These are phyloP conservation scores for Takakia lepidozioides DNA, from an alignment of 225 moss, liverwort and hornwort species.

Conservation along the genomic window DNA sequence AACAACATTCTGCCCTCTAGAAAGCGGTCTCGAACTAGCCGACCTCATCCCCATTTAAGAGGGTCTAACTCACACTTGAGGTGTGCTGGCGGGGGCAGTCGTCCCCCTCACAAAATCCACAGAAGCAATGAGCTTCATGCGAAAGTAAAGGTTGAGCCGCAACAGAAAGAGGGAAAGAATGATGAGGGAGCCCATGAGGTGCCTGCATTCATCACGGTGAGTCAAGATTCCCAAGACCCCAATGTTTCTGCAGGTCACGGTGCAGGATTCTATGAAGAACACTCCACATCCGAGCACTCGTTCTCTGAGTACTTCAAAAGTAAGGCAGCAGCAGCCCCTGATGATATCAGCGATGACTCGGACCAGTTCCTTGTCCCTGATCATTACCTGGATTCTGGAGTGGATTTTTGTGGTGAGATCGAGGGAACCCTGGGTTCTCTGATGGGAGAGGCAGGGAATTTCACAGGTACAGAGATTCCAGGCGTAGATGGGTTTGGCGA, in stretches of 20 bases:
- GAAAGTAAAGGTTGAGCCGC: constrained; percentile 5
- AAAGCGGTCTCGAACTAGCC: constrained; percentile 24
- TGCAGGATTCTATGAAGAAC: too few species aligned
- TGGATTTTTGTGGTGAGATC: constrained; percentile 27
- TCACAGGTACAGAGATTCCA: constrained; percentile 23
- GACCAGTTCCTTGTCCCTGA: constrained; percentile 25
- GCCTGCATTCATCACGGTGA: constrained; percentile 26
- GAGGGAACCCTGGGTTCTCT: constrained; percentile 13
- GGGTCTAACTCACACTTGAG: constrained; percentile 9
- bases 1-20: constrained; percentile 15
- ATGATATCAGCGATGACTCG: constrained; percentile 5
- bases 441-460: constrained; percentile 15
- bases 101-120: background rate
- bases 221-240: constrained; percentile 1
- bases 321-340: constrained; percentile 23
- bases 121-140: constrained; percentile 1
- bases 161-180: constrained; percentile 13
- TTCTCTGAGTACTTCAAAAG: constrained; percentile 20
- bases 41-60: constrained; percentile 36
- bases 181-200: constrained; percentile 34
- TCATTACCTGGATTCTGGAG: constrained; percentile 14
- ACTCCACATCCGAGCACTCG: too few species aligned
- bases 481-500: constrained; percentile 24
- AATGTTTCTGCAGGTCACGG: too few species aligned
- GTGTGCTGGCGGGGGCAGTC: background rate